These are phyloP conservation scores for Scenedesmus sp. DNA, from an alignment of 163 green algal species.

Conservation along the genomic window DNA sequence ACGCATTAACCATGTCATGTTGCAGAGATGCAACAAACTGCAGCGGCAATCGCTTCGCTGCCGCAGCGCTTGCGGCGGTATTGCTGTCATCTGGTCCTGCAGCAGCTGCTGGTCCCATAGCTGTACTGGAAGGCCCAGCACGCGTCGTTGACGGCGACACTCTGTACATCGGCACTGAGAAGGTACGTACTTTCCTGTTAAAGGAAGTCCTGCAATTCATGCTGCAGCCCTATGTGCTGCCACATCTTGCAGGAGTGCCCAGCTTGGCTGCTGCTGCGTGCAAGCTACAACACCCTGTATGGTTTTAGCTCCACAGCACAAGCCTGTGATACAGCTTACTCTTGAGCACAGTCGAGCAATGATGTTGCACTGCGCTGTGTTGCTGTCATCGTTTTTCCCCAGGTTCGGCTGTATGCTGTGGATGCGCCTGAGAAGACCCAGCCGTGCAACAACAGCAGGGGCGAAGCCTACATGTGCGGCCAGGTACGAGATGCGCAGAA, in stretches of 20 bases:
- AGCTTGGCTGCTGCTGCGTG: background rate
- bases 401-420: slow-evolving; percentile 52
- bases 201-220: background rate
- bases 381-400: no score
- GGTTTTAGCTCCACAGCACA: no score
- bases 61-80: slow-evolving; percentile 28
- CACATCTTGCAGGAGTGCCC: background rate
- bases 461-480: background rate
- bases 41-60: background rate
- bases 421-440: slow-evolving; percentile 51
- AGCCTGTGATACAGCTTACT: no score
- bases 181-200: background rate
- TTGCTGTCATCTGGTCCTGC: slow-evolving; percentile 16
- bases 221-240: background rate
- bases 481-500: background rate
- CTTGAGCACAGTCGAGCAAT: background rate
- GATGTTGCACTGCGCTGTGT: background rate
- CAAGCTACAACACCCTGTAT: no score
- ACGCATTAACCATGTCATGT: no score
- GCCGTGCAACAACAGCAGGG: slow-evolving; percentile 35
- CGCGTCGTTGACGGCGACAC: slow-evolving; percentile 53
- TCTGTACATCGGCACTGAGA: slow-evolving; percentile 38
- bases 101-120: background rate
- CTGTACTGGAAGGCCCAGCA: slow-evolving; percentile 35
- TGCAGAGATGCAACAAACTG: background rate